A percentile compares a stretch with the other conserved stretches of the same genome.
Conservation (phyloP, 495 filamentous ascomycete genomes). For the Tuber magnatum region DNA sequence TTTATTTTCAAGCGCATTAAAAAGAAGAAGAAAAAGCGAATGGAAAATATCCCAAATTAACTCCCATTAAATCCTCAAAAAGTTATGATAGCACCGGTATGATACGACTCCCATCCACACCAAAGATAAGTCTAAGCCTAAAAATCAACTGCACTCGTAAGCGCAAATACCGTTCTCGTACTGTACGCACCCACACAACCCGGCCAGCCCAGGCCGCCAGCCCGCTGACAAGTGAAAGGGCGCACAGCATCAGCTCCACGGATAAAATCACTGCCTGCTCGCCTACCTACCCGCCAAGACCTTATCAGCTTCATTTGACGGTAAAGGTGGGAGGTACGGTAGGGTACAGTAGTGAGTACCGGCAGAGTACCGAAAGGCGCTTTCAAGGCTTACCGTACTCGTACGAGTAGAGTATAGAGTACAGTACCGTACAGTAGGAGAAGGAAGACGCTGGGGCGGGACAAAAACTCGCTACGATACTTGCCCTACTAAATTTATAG, state of each 20-base stretch:
- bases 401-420: no score
- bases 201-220: background rate
- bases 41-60: background rate
- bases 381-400: background rate
- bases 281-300: background rate
- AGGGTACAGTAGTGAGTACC: background rate
- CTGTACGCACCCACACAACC: background rate
- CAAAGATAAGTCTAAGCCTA: background rate
- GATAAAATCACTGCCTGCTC: background rate
- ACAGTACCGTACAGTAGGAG: background rate
- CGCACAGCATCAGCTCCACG: background rate
- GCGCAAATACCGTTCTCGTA: no score
- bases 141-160: background rate
- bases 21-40: background rate
- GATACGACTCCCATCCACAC: background rate
- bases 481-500: background rate
- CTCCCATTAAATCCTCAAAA: background rate
- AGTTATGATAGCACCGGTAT: no score
- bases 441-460: background rate
- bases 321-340: background rate
- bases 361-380: background rate
- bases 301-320: background rate
- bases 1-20: background rate
- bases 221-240: background rate
- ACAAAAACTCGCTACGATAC: background rate